phyloP scores from a whole-genome alignment of 345 rosid genomes.

The Eucalyptus cloeziana region DNA sequence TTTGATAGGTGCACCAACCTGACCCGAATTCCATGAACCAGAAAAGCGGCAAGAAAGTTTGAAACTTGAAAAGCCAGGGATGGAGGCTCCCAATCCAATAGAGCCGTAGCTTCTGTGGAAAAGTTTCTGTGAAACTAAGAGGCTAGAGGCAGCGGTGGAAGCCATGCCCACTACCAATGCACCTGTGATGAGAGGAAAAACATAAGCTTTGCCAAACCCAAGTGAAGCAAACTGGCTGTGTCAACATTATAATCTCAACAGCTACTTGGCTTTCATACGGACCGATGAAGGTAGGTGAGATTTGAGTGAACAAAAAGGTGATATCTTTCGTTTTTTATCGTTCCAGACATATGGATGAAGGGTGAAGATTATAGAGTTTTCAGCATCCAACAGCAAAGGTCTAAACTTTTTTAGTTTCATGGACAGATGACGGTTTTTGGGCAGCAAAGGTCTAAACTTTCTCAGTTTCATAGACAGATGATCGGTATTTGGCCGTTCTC shows the following conservation, averaged over 20 bases:
- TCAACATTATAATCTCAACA: neutral
- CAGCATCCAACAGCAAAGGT: neutral
- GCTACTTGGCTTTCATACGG: neutral
- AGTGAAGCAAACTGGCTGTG: neutral
- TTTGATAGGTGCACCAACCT: neutral
- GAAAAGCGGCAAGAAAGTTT: neutral
- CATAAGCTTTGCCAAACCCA: neutral
- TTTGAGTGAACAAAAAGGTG: neutral
- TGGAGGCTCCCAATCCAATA: neutral
- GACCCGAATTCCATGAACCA: neutral
- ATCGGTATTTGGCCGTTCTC: neutral
- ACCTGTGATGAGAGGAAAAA: neutral
- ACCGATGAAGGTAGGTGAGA: neutral
- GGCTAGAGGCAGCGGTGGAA: neutral
- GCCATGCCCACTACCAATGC: neutral
- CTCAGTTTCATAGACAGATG: neutral
- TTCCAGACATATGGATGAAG: neutral
- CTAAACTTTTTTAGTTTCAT: neutral
- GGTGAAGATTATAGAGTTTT: neutral
- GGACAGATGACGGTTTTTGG: neutral
- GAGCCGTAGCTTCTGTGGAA: neutral
- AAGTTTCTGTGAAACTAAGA: neutral
- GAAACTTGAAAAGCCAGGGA: neutral
- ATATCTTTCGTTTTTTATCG: neutral
- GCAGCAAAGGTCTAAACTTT: neutral